Evolutionary conservation across 352 stramenopile species (phyloP).

Genomic region (Phytophthora tubulina): DNA sequence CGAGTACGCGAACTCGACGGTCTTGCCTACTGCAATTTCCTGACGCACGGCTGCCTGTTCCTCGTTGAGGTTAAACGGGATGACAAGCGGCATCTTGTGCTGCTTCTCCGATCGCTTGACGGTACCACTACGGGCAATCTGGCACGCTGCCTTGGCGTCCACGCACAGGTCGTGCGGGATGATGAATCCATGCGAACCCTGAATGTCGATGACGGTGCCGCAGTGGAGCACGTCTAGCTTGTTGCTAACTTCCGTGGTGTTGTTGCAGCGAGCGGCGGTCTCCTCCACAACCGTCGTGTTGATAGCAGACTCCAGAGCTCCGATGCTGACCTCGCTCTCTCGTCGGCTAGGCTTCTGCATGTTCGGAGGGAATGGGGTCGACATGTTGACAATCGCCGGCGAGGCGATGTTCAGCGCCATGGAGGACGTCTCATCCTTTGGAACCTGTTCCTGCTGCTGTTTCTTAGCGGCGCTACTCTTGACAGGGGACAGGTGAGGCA

Average conservation of each 20-base stretch:
- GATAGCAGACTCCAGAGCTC: constrained; percentile 41
- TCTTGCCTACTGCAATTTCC: constrained; percentile 71
- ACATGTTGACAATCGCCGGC: constrained; percentile 42
- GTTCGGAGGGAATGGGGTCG: constrained; percentile 15
- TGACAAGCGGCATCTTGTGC: constrained; percentile 70
- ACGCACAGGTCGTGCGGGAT: constrained; percentile 75
- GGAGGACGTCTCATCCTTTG: constrained; percentile 34
- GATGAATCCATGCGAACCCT: constrained; percentile 78
- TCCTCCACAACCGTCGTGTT: constrained; percentile 28
- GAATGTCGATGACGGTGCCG: constrained; percentile 81
- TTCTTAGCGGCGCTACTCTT: constrained; percentile 32
- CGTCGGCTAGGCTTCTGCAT: constrained; percentile 35
- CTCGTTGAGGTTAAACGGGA: constrained; percentile 71
- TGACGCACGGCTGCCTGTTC: constrained; percentile 51
- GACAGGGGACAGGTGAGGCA: constrained; percentile 57
- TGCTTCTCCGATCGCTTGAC: constrained; percentile 27
- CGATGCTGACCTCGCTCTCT: constrained; percentile 47
- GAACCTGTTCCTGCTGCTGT: constrained; percentile 27
- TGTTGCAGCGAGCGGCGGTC: constrained; percentile 20
- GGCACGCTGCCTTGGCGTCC: constrained; percentile 37
- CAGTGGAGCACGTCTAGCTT: constrained; percentile 80
- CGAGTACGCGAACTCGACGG: constrained; percentile 73
- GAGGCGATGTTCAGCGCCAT: constrained; percentile 57
- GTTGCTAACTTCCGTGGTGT: constrained; percentile 47
- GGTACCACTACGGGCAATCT: constrained; percentile 17